Evolutionary conservation across 2,329 filamentous ascomycete species (phyloP).

Genomic region (Endoconidiophora laricicola): DNA sequence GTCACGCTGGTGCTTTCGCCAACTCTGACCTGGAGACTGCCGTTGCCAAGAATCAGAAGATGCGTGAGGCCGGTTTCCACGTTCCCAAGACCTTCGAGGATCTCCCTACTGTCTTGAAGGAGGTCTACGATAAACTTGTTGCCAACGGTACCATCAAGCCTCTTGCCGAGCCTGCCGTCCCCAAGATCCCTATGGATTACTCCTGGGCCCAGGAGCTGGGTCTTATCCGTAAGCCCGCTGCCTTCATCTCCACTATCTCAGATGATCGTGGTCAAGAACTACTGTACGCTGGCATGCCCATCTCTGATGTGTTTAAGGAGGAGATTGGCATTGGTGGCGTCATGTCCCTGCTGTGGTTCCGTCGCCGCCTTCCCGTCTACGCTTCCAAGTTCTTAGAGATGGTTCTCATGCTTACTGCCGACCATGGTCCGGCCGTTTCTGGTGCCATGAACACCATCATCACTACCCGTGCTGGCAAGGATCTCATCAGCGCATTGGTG

Average conservation of each 20-base stretch:
- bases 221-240: slow-evolving; percentile 97
- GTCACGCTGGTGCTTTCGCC: slow-evolving; percentile 94
- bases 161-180: slow-evolving; percentile 73
- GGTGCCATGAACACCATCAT: slow-evolving; percentile 99
- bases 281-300: slow-evolving; percentile 96
- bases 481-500: slow-evolving; percentile 88
- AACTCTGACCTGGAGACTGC: slow-evolving; percentile 99
- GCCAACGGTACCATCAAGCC: slow-evolving; percentile 72
- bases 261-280: slow-evolving; percentile 99
- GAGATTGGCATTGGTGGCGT: slow-evolving; percentile 99
- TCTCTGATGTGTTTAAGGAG: slow-evolving; percentile 98
- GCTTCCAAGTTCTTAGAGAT: slow-evolving; percentile 99
- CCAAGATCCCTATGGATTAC: slow-evolving; percentile 99
- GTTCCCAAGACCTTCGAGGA: slow-evolving; percentile 97
- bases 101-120: slow-evolving; percentile 57
- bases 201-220: slow-evolving; percentile 98
- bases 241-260: slow-evolving; percentile 99
- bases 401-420: slow-evolving; percentile 99
- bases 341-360: slow-evolving; percentile 99
- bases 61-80: slow-evolving; percentile 86
- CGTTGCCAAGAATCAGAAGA: slow-evolving; percentile 87
- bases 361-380: slow-evolving; percentile 84
- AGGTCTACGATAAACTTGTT: slow-evolving; percentile 80
- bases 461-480: slow-evolving; percentile 97
- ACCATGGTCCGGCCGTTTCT: slow-evolving; percentile 96